Percentiles rank a stretch among this genome's conserved stretches.
Conservation (phyloP, 2,329 filamentous ascomycete genomes). For the Remersonia thermophila region DNA sequence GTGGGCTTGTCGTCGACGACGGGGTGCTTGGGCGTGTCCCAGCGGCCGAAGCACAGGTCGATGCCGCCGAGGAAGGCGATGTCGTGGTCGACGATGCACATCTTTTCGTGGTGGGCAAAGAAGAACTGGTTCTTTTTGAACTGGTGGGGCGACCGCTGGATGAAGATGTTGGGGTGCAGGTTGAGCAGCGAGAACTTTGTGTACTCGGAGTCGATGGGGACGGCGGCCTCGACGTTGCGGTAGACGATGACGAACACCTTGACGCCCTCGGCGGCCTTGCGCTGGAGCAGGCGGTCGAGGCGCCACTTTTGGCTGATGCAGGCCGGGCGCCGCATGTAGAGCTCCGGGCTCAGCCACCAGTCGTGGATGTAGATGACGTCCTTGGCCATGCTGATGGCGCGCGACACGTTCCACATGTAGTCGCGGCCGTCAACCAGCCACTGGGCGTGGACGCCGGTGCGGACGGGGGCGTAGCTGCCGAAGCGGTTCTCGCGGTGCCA, state of each 20-base stretch:
- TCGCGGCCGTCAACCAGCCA: slow-evolving; percentile 96
- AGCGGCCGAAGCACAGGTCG: slow-evolving; percentile 91
- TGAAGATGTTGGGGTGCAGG: slow-evolving; percentile 89
- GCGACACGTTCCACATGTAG: slow-evolving; percentile 98
- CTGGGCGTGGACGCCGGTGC: slow-evolving; percentile 76
- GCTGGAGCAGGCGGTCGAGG: slow-evolving; percentile 81
- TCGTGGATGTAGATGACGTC: slow-evolving; percentile 99
- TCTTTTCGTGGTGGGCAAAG: slow-evolving; percentile 96
- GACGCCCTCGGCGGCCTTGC: slow-evolving; percentile 86
- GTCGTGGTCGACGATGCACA: slow-evolving; percentile 93
- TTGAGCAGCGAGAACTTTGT: slow-evolving; percentile 94
- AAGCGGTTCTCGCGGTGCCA: slow-evolving; percentile 83
- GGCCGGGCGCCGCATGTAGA: slow-evolving; percentile 87
- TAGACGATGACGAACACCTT: slow-evolving; percentile 98
- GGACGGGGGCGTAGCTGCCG: slow-evolving; percentile 83
- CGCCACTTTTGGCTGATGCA: slow-evolving; percentile 98
- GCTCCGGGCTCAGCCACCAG: slow-evolving; percentile 95
- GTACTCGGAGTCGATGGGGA: slow-evolving; percentile 96
- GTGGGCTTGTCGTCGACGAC: slow-evolving; percentile 89
- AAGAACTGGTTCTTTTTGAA: slow-evolving; percentile 99
- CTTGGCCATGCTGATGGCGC: slow-evolving; percentile 90
- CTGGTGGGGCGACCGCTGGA: slow-evolving; percentile 92
- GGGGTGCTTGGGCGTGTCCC: slow-evolving; percentile 90
- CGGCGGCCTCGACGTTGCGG: slow-evolving; percentile 90
- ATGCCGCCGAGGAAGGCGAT: slow-evolving; percentile 92